These are phyloP conservation scores for Jatropha multifida DNA, from an alignment of 441 rosid species.

Conservation along the genomic window DNA sequence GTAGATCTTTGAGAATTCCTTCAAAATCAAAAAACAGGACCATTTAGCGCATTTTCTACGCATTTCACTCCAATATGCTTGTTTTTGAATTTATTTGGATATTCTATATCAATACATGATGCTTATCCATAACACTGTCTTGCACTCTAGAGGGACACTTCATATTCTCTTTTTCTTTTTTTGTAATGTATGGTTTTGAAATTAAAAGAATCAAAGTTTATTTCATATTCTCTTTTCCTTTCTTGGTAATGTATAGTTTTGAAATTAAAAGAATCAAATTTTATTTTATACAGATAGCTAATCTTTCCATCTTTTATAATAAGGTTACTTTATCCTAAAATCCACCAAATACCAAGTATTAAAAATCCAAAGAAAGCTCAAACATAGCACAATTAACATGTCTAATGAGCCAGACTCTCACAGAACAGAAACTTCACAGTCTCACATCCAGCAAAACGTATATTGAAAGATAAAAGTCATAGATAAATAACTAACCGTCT, in stretches of 20 bases:
- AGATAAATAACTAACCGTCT: conserved; percentile 66
- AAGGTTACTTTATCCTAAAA: not conserved
- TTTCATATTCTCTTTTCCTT: not conserved
- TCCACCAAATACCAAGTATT: not conserved
- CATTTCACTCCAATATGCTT: not conserved
- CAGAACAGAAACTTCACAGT: not conserved
- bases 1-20: not conserved
- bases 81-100: not conserved
- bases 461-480: conserved; percentile 6
- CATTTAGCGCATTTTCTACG: not conserved
- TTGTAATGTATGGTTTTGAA: not conserved
- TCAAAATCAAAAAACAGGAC: not conserved
- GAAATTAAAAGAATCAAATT: not conserved
- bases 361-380: not conserved
- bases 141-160: not conserved
- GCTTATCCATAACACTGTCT: not conserved
- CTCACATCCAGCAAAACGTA: not conserved
- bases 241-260: not conserved
- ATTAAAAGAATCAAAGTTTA: not conserved
- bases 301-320: conserved; percentile 5
- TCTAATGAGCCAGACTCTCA: conserved; percentile 4
- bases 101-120: not conserved
- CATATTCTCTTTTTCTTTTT: not conserved
- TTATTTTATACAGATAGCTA: not conserved
- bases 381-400: not conserved